Base-by-base conservation (phyloP, 768 basidiomycete species). In the Pisolithus marmoratus region DNA sequence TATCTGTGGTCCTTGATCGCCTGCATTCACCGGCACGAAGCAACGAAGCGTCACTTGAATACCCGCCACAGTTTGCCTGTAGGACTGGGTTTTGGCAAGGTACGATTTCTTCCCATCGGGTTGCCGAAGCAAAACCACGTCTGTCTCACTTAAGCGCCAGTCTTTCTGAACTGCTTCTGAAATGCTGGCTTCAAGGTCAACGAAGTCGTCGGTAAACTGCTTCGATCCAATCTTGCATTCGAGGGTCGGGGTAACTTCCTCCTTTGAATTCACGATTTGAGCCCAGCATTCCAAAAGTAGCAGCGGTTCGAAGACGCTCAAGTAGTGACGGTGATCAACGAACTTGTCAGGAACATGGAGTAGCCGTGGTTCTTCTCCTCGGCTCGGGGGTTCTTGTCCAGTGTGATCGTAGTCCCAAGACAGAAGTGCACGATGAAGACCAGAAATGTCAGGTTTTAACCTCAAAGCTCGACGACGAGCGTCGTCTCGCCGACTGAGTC, bases 281-380 rank as follows among this genome's bases (percentile, higher is more conserved):
- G 86, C 82, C 94, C 96, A 97, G 55, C 90, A 84, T 69, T 99
- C 96, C 52, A 90, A 72, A 19, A 94, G 70, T 24, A 98, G 71
- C 15, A 98, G 75, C 2, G 95, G 94, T 63, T 91, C 83, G 64
- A 96, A 93, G 42, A 86, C 74, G 22, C 71, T 71, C 38, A 79
- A 77, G 66, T 95, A 98, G 19, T 90, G 79, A 1, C 72, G 64
- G 52, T 84, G 79, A 47, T 80, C 77, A 2, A 59, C 51, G 66
- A 97, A 98, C 11, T 65, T 71, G 49, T 83, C 78, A 0, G 90
- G 88, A 8, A 96, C 75, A 17, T 66, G 69, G 12, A 65, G 46
- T 27, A 76, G 60, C 1, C 63, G 47, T 4, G 72, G 58, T 41
- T 65, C 71, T 38, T 55, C 44, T 46, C 57, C 62, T 17, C 70